These are phyloP conservation scores for Medicago arabica DNA, from an alignment of 306 rosid species.

Conservation along the genomic window DNA sequence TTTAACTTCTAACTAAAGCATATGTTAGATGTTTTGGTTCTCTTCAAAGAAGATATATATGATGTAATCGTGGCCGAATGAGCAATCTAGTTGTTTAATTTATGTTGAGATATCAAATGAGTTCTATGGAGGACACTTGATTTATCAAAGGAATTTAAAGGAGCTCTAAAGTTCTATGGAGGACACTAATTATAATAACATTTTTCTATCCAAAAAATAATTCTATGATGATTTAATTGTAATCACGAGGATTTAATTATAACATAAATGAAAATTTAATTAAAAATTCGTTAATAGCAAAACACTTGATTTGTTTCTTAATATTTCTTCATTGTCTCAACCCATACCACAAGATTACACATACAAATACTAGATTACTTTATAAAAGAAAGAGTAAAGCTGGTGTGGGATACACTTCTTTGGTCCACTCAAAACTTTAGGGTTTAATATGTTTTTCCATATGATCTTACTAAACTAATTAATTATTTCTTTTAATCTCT, in stretches of 20 bases:
- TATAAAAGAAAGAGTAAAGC: conserved; percentile 33
- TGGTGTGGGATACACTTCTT: conserved; percentile 30
- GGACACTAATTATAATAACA: too few species aligned
- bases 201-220: not conserved
- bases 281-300: too few species aligned
- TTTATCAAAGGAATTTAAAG: too few species aligned
- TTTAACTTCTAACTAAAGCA: too few species aligned
- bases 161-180: not conserved
- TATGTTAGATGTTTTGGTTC: too few species aligned
- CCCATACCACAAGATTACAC: not conserved
- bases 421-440: conserved; percentile 49
- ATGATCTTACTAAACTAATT: not conserved
- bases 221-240: not conserved
- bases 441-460: conserved; percentile 19
- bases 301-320: not conserved
- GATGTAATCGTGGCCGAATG: too few species aligned
- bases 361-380: not conserved
- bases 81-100: too few species aligned
- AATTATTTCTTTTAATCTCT: not conserved
- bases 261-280: too few species aligned
- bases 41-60: too few species aligned
- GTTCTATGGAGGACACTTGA: too few species aligned
- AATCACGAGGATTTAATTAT: not conserved
- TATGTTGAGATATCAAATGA: not conserved
- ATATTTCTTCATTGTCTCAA: too few species aligned